Percentiles rank a stretch among this genome's conserved stretches.
Conservation (phyloP, 2,329 filamentous ascomycete species). For the Trichoderma sp. region DNA sequence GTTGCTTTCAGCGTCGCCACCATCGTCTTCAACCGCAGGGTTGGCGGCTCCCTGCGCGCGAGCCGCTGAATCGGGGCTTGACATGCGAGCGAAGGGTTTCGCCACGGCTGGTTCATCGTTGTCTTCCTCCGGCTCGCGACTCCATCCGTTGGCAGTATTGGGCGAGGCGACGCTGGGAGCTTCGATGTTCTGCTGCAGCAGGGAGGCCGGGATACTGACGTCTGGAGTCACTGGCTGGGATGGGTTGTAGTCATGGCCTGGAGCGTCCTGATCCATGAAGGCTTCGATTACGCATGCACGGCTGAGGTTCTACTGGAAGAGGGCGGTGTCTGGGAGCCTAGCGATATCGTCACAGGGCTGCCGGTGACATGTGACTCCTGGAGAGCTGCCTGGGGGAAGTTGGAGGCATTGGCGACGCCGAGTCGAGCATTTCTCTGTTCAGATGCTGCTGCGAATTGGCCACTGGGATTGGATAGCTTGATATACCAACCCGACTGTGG, state of each 20-base stretch:
- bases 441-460: neutral
- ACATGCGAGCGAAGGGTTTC: constrained; percentile 54
- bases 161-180: constrained; percentile 28
- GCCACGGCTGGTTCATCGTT: constrained; percentile 58
- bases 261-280: constrained; percentile 1
- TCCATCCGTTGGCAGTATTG: constrained; percentile 26
- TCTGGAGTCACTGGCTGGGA: constrained; percentile 15
- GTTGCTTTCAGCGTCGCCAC: constrained; percentile 26
- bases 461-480: neutral
- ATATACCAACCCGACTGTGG: neutral
- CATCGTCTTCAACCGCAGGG: constrained; percentile 21
- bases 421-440: neutral
- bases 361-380: neutral
- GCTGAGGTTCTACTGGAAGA: neutral
- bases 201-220: constrained; percentile 32
- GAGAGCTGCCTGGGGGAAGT: neutral
- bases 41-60: constrained; percentile 23
- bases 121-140: constrained; percentile 42
- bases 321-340: neutral
- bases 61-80: constrained; percentile 46
- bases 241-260: neutral
- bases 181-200: constrained; percentile 37
- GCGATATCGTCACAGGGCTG: neutral
- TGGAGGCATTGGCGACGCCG: neutral
- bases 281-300: neutral